Base-by-base conservation (phyloP, 768 basidiomycete species). In the Porphyrellus cyaneotinctus region DNA sequence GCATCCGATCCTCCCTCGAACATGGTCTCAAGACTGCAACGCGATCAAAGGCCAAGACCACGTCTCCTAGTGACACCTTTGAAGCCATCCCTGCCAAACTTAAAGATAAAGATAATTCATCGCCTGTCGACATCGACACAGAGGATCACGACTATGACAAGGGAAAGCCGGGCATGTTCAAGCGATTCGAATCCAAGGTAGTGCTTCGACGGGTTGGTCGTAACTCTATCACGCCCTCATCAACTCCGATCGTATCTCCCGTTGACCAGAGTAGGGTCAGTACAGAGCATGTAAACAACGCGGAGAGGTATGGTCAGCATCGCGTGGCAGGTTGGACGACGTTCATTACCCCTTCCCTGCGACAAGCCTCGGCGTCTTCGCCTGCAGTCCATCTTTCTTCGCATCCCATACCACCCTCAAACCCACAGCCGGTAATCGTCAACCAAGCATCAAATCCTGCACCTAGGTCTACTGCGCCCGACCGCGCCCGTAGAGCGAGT, bases 301-400 rank as follows among this genome's bases (percentile, higher is more conserved):
- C 58, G 68, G 66, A 74, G 51, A 56, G 53, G 49, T 62, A 61
- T 54, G 70, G 73, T 53, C 73, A 73, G 61, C 69, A 68, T 60
- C 76, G 78, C 64, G 70, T 72, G 54, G 77, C 81, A 43, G 83
- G 81, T 44, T 76, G 75, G 64, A 77, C 80, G 45, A 78, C 75
- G 65, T 88, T 81, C 72, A 71, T 78, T 54, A 76, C 82, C 39
- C 87, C 87, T 39, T 87, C 86, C 33, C 69, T 88, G 54, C 78
- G 82, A 50, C 78, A 78, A 55, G 88, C 80, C 35, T 87, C 88
- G 43, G 77, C 85, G 75, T 90, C 88, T 51, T 87, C 87, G 20
- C 88, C 88, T 48, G 78, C 83, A 26, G 68, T 91, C 39, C 83
- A 86, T 61, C 75, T 85, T 50, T 79, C 79, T 46, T 82, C 82